Percentiles rank a stretch among this genome's conserved stretches.
Conservation (phyloP, 1,284 basidiomycete species). For the Trametes sp. region DNA sequence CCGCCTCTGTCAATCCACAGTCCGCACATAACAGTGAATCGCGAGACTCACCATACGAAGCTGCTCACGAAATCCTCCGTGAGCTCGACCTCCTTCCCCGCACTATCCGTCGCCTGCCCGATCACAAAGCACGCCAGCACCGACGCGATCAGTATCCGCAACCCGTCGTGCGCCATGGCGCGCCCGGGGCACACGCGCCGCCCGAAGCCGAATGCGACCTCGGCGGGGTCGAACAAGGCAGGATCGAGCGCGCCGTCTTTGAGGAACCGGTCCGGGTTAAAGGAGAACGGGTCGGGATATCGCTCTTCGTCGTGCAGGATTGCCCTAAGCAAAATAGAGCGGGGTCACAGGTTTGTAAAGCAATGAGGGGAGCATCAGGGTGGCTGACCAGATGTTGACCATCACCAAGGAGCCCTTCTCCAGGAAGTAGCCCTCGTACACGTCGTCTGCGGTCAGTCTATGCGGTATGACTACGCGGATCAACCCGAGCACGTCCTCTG, state of each 20-base stretch:
- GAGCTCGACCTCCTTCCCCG: conserved; percentile 20
- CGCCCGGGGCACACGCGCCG: conserved; percentile 34
- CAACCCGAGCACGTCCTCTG: neutral
- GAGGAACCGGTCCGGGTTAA: conserved; percentile 38
- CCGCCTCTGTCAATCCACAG: too few species aligned
- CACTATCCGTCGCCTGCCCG: conserved; percentile 23
- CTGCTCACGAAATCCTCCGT: conserved; percentile 16
- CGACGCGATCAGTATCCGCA: conserved; percentile 35
- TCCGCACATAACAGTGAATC: too few species aligned
- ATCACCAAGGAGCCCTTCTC: conserved; percentile 24
- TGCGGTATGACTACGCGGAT: conserved; percentile 14
- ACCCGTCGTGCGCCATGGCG: conserved; percentile 34
- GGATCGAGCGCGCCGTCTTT: conserved; percentile 20
- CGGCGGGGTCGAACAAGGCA: conserved; percentile 22
- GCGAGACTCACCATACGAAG: conserved; percentile 22
- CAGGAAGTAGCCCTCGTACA: conserved; percentile 19
- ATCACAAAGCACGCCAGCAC: conserved; percentile 37
- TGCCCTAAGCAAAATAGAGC: conserved; percentile 31
- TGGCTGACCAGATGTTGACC: conserved; percentile 19
- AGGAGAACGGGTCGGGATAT: conserved; percentile 31
- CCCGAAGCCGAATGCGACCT: conserved; percentile 38
- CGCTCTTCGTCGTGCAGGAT: conserved; percentile 34
- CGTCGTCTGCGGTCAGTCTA: conserved; percentile 19
- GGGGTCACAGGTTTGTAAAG: too few species aligned
- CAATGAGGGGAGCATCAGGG: too few species aligned